Conservation (phyloP, 371 early-diverging fungal species). For the Astathelohania contejeani region DNA sequence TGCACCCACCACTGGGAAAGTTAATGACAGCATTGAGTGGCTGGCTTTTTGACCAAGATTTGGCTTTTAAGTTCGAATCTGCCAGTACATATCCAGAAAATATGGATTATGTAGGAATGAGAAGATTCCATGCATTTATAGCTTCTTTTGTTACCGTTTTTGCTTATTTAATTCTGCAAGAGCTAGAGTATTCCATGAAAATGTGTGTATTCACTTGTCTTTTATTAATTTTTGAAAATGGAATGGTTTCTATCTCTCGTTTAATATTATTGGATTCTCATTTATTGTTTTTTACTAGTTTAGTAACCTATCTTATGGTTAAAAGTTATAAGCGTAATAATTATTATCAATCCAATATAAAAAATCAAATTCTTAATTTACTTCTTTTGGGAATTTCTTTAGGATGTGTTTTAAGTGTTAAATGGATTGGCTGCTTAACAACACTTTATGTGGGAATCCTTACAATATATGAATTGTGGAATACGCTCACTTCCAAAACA, state of each 20-base stretch:
- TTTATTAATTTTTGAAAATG: conserved; percentile 61
- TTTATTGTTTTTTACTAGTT: conserved; percentile 74
- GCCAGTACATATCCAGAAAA: conserved; percentile 64
- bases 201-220: conserved; percentile 59
- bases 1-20: conserved; percentile 97
- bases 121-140: conserved; percentile 55
- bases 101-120: conserved; percentile 75
- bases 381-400: conserved; percentile 68
- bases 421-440: conserved; percentile 94
- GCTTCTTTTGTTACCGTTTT: conserved; percentile 78
- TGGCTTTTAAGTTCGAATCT: conserved; percentile 71
- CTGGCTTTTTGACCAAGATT: conserved; percentile 67
- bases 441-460: conserved; percentile 77
- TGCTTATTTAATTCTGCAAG: conserved; percentile 68
- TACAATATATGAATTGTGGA: conserved; percentile 77
- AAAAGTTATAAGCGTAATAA: conserved; percentile 50
- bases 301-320: conserved; percentile 60
- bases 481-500: conserved; percentile 58
- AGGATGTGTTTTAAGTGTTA: conserved; percentile 70
- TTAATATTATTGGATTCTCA: conserved; percentile 91
- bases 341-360: conserved; percentile 62
- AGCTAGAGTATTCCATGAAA: conserved; percentile 57
- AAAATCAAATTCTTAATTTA: conserved; percentile 57
- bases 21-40: conserved; percentile 82
- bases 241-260: conserved; percentile 62